phyloP scores from a whole-genome alignment of 2,329 filamentous ascomycete species.

The Cladosporium sphaerospermum region DNA sequence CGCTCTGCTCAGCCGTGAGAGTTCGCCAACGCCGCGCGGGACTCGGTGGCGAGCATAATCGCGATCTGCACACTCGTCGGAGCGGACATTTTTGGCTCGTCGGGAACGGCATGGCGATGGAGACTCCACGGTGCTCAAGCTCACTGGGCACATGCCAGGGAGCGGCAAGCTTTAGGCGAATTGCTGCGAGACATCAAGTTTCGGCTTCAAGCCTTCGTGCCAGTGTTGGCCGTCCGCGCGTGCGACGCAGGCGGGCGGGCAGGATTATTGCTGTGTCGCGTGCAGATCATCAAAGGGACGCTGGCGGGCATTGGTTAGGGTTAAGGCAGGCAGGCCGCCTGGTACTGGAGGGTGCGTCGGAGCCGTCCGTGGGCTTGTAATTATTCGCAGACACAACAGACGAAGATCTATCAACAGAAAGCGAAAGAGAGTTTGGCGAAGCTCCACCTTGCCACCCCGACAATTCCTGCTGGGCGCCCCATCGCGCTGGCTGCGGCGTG shows the following conservation, averaged over 20 bases:
- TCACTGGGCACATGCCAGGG: neutral
- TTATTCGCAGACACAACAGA: neutral
- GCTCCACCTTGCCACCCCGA: slow-evolving; percentile 10
- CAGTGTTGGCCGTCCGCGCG: neutral
- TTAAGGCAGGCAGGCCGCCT: too few relatives aligned
- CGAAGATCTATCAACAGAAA: neutral
- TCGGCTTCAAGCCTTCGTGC: neutral
- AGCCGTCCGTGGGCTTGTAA: neutral
- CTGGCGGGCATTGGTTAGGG: neutral
- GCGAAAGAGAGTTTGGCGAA: slow-evolving; percentile 5
- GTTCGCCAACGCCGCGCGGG: neutral
- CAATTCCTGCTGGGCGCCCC: neutral
- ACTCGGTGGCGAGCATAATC: neutral
- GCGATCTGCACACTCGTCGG: slow-evolving; percentile 2
- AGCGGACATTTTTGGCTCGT: neutral
- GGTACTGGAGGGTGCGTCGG: neutral
- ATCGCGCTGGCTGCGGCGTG: neutral
- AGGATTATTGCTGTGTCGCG: neutral
- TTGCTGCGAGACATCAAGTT: slow-evolving; percentile 1
- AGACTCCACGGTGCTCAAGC: too few relatives aligned
- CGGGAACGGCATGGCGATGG: neutral
- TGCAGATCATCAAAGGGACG: slow-evolving; percentile 3
- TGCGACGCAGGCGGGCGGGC: neutral
- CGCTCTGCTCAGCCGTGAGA: too few relatives aligned
- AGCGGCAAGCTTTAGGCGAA: neutral